phyloP scores from a whole-genome alignment of 1,284 basidiomycete species.

The Rhodotorula sp. region DNA sequence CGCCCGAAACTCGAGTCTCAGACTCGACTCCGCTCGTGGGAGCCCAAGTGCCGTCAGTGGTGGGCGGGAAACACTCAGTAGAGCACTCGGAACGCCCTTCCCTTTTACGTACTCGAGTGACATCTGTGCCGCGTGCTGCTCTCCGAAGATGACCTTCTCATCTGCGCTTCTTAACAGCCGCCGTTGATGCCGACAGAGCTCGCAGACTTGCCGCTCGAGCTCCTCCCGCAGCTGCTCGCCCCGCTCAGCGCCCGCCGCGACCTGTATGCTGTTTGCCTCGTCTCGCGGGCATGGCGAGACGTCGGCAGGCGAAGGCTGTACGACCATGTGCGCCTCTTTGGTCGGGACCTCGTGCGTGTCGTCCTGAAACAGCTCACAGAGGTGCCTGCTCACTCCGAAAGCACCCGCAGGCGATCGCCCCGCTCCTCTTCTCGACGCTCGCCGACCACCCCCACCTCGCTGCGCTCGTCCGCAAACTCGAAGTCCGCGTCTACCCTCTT shows the following conservation, averaged over 20 bases:
- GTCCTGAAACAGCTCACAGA: neutral
- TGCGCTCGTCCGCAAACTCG: slow-evolving; percentile 28
- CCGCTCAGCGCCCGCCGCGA: slow-evolving; percentile 28
- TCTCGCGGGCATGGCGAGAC: slow-evolving; percentile 16
- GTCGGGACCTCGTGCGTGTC: slow-evolving; percentile 30
- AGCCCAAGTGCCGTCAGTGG: too few species aligned
- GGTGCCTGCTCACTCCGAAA: too few species aligned
- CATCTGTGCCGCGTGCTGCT: neutral
- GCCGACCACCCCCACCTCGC: slow-evolving; percentile 14
- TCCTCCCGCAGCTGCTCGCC: slow-evolving; percentile 24
- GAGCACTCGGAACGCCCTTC: too few species aligned
- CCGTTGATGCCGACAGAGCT: slow-evolving; percentile 7
- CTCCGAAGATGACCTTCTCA: neutral
- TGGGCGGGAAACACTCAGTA: too few species aligned
- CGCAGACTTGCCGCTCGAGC: slow-evolving; percentile 30
- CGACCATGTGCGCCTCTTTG: slow-evolving; percentile 30
- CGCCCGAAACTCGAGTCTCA: too few species aligned
- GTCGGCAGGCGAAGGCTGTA: slow-evolving; percentile 20
- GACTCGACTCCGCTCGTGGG: too few species aligned
- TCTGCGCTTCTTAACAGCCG: too few species aligned
- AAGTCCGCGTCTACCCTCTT: slow-evolving; percentile 36
- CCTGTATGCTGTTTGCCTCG: slow-evolving; percentile 20
- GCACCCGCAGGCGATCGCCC: slow-evolving; percentile 18
- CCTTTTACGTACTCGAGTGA: neutral
- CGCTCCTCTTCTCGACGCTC: slow-evolving; percentile 19